Percentiles rank a stretch among this genome's conserved stretches.
phyloP scores from a whole-genome alignment of 768 basidiomycete genomes.

The Boletus rubescentipes region DNA sequence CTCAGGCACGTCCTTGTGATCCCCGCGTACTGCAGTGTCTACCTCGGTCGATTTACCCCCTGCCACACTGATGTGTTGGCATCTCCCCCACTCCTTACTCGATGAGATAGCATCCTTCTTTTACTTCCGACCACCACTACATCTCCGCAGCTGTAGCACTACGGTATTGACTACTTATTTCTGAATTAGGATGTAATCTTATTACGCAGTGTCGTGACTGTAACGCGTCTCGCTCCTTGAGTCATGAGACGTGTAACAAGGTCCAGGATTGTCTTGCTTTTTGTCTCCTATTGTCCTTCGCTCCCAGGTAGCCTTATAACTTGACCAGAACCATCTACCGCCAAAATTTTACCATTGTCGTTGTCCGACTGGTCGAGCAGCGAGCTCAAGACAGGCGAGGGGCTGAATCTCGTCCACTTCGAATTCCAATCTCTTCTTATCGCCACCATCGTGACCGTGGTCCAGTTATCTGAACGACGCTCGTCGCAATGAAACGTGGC shows the following conservation, averaged over 20 bases:
- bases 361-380: no score
- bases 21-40: no score
- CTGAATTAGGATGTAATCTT: slow-evolving; percentile 19
- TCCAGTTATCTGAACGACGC: neutral
- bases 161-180: slow-evolving; percentile 7
- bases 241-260: no score
- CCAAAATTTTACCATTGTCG: neutral
- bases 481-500: slow-evolving; percentile 21
- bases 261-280: no score
- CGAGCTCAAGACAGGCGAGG: no score
- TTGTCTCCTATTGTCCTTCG: no score
- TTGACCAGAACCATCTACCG: neutral
- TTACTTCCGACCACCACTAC: slow-evolving; percentile 5
- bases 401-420: no score
- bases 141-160: slow-evolving; percentile 18
- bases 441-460: no score
- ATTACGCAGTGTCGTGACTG: neutral
- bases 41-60: neutral
- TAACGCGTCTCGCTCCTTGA: neutral
- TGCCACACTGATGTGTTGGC: neutral
- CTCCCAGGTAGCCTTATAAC: neutral
- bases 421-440: no score
- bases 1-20: slow-evolving; percentile 1
- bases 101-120: neutral
- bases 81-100: slow-evolving; percentile 11